Conservation (phyloP, 495 filamentous ascomycete genomes). For the Talaromyces trachyspermus region DNA sequence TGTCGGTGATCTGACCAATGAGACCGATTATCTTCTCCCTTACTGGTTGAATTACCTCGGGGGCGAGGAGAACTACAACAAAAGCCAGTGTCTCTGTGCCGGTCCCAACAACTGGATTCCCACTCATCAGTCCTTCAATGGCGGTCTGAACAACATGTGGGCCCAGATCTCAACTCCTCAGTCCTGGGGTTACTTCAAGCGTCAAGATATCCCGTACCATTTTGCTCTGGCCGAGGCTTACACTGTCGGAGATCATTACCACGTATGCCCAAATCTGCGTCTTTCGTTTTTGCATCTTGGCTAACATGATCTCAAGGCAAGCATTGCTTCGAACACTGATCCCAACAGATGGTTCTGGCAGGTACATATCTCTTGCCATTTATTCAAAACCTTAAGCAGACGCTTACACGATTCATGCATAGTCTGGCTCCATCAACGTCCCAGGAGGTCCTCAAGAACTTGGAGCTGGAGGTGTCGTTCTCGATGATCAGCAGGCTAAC, state of each 20-base stretch:
- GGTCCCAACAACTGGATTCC: conserved; percentile 8
- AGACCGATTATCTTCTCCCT: conserved; percentile 5
- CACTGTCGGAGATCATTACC: conserved; percentile 2
- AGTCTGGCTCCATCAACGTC: conserved; percentile 5
- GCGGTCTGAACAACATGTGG: conserved; percentile 3
- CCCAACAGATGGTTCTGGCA: conserved; percentile 8
- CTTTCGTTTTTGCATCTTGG: too few relatives aligned
- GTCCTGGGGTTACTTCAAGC: conserved; percentile 6
- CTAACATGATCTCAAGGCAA: background rate
- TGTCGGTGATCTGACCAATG: background rate
- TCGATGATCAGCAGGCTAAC: conserved; percentile 3
- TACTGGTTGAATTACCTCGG: conserved; percentile 7
- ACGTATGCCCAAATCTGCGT: background rate
- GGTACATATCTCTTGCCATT: too few relatives aligned
- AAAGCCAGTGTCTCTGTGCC: conserved; percentile 3
- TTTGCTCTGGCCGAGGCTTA: conserved; percentile 4
- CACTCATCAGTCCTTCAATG: conserved; percentile 3
- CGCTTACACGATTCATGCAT: background rate
- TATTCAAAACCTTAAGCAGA: too few relatives aligned
- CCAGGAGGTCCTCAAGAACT: background rate
- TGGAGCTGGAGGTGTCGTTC: conserved; percentile 5
- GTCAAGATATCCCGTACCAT: conserved; percentile 5
- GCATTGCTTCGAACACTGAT: conserved; percentile 6
- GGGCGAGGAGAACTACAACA: conserved; percentile 7
- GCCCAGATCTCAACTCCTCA: conserved; percentile 2